Evolutionary conservation across 257 asterid genomes (phyloP).

Genomic region (Craterostigma plantagineum): DNA sequence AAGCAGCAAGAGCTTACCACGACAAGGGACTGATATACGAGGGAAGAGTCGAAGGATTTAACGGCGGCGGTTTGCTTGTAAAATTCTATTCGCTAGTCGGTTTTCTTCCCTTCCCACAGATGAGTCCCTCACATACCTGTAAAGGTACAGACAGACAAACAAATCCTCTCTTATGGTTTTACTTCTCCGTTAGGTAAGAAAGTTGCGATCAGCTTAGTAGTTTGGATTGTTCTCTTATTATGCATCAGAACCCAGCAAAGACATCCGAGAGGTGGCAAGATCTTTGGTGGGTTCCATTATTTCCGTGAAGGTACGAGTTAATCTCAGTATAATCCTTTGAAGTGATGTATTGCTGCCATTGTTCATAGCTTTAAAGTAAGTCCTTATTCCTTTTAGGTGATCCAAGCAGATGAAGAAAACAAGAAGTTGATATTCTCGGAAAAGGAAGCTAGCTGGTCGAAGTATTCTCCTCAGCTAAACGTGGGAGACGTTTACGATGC

Average conservation of each 20-base stretch:
- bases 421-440: slow-evolving; percentile 77
- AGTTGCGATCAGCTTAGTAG: too few relatives aligned
- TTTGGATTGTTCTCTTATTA: slow-evolving; percentile 4
- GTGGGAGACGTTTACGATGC: slow-evolving; percentile 55
- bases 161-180: too few relatives aligned
- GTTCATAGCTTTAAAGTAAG: not conserved
- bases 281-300: slow-evolving; percentile 55
- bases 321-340: too few relatives aligned
- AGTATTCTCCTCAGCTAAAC: slow-evolving; percentile 36
- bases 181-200: too few relatives aligned
- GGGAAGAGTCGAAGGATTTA: slow-evolving; percentile 63
- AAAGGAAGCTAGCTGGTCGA: slow-evolving; percentile 71
- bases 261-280: slow-evolving; percentile 71
- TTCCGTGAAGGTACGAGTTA: slow-evolving; percentile 57
- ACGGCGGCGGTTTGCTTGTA: slow-evolving; percentile 73
- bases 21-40: slow-evolving; percentile 46
- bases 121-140: slow-evolving; percentile 72
- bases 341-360: too few relatives aligned
- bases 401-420: slow-evolving; percentile 60
- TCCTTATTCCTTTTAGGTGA: slow-evolving; percentile 32
- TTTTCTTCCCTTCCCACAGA: slow-evolving; percentile 78
- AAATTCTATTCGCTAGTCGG: slow-evolving; percentile 74
- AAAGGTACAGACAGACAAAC: slow-evolving; percentile 60
- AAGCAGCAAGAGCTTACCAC: slow-evolving; percentile 49
- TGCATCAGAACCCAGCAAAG: slow-evolving; percentile 61